Evolutionary conservation across 495 filamentous ascomycete genomes (phyloP), one percentile per base, ranked within the genome.

Genomic region (Trichocladium antarcticum): DNA sequence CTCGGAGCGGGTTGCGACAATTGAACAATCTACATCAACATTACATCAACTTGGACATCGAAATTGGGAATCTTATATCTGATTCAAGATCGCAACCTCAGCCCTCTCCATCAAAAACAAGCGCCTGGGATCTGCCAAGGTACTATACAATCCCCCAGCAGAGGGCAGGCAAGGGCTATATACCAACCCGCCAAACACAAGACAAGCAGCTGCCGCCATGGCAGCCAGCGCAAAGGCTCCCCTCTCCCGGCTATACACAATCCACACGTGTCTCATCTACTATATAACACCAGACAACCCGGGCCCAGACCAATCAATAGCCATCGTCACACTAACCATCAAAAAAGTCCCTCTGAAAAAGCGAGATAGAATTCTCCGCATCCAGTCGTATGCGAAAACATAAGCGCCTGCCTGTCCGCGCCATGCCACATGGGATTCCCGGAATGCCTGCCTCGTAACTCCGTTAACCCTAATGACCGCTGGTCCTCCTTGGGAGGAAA

Each of bases 201-300:
- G 19, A 37, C 24, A 27, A 27, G 24, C n/a, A n/a, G n/a, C n/a
- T n/a, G n/a, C 24, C 24, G 8, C 24, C 24, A 27, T 8, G 24
- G 24, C 24, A 27, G 8, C 24, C n/a, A n/a, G 24, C n/a, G 17
- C 3, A 7, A 37, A 37, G 5, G 1, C 35, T 19, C 15, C 19
- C 7, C 17, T 14, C 9, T 40, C 34, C 22, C 17, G 19, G 32
- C 32, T 48, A 35, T 51, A 49, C 39, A 49, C 54, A 46, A 24
- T 24, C 31, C 48, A 49, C 14, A 37, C 19, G 37, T 51, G 28
- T 38, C 46, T 41, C 38, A 49, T 42, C 43, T 48, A 47, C 43
- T 51, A 51, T 47, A 28, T 37, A 37, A 47, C 54, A 49, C 31
- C 47, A 55, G 41, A 22, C 40, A 45, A 31, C n/a, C 51, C 32